phyloP scores from a whole-genome alignment of 1,139 yeast genomes.

The Pichia sp. region DNA sequence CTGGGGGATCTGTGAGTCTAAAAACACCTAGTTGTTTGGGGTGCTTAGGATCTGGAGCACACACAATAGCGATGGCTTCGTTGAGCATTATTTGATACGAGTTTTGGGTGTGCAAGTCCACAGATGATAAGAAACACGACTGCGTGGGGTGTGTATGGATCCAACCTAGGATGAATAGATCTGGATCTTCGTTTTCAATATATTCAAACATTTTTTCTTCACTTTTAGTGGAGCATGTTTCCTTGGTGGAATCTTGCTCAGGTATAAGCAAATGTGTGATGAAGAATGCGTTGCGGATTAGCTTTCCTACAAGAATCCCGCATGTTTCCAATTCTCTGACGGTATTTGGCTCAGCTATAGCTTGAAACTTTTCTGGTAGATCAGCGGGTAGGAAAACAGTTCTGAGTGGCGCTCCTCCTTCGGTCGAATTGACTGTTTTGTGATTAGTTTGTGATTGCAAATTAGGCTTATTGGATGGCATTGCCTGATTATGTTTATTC shows the following conservation, averaged over 20 bases:
- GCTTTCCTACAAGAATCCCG: constrained; percentile 53
- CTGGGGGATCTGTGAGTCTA: constrained; percentile 56
- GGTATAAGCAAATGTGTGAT: constrained; percentile 53
- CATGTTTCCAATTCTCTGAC: constrained; percentile 48
- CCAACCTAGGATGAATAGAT: constrained; percentile 55
- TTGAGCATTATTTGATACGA: constrained; percentile 62
- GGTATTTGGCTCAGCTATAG: constrained; percentile 42
- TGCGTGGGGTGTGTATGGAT: constrained; percentile 66
- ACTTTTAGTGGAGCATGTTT: constrained; percentile 50
- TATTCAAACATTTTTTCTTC: constrained; percentile 49
- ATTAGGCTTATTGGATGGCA: background rate
- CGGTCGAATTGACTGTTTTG: constrained; percentile 36
- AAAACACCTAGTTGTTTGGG: constrained; percentile 46
- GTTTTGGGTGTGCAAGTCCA: constrained; percentile 57
- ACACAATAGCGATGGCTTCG: constrained; percentile 57
- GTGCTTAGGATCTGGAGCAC: constrained; percentile 40
- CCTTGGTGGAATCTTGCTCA: constrained; percentile 49
- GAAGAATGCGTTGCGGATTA: constrained; percentile 50
- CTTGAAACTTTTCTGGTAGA: constrained; percentile 35
- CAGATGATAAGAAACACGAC: constrained; percentile 52
- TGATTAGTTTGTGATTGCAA: constrained; percentile 26
- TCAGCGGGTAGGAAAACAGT: constrained; percentile 41
- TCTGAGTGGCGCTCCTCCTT: constrained; percentile 46
- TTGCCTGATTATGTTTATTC: background rate
- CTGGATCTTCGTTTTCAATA: constrained; percentile 39